Evolutionary conservation across 164 flowering plant species (phyloP).

Genomic region (Aristolochia californica): DNA sequence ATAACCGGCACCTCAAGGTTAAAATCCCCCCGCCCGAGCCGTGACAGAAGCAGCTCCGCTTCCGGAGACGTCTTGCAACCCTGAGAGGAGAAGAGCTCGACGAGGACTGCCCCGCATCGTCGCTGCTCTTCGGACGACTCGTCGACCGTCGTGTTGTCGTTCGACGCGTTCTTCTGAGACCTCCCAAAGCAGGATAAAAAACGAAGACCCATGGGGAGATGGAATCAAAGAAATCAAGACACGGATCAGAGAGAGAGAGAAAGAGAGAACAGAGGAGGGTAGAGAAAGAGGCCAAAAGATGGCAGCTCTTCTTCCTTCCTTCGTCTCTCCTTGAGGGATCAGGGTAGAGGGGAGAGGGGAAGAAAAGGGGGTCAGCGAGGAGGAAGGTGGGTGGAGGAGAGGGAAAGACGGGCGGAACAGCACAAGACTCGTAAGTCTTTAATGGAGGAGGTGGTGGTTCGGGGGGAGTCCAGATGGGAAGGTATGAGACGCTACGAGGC

Average conservation of each 20-base stretch:
- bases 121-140: slow-evolving; percentile 36
- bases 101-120: slow-evolving; percentile 44
- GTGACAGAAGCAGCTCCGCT: slow-evolving; percentile 69
- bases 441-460: background rate
- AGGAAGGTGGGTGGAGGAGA: too few species aligned
- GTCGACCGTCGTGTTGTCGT: slow-evolving; percentile 22
- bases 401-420: slow-evolving; percentile 1
- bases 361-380: too few species aligned
- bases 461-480: too few species aligned
- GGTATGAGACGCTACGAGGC: too few species aligned
- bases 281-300: too few species aligned
- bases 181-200: slow-evolving; percentile 52
- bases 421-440: background rate
- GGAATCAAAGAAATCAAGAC: too few species aligned
- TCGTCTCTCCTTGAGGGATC: too few species aligned
- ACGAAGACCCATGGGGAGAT: slow-evolving; percentile 40
- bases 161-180: slow-evolving; percentile 3
- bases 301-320: too few species aligned
- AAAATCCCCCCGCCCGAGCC: slow-evolving; percentile 78
- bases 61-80: slow-evolving; percentile 76
- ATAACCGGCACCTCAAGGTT: slow-evolving; percentile 38
- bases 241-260: background rate
- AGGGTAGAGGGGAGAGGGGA: too few species aligned
- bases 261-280: too few species aligned
- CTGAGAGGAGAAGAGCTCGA: slow-evolving; percentile 89